A percentile compares a stretch with the other conserved stretches of the same genome.
These are phyloP conservation scores for Metschnikowia colocasiae DNA, from an alignment of 805 yeast species.

Conservation along the genomic window DNA sequence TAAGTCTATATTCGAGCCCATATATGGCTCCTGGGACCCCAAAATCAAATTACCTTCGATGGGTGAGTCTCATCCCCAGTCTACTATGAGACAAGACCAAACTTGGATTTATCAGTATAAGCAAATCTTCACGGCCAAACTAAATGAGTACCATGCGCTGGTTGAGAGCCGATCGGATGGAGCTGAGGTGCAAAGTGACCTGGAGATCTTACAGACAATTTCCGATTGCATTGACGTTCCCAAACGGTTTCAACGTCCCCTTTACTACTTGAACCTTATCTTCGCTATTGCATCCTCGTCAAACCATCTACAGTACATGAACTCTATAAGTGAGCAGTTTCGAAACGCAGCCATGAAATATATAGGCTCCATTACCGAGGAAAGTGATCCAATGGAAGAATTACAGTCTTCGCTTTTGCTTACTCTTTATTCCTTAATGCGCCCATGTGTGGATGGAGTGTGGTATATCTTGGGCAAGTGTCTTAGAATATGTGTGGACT, in stretches of 20 bases:
- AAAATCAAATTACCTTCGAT: slow-evolving; percentile 57
- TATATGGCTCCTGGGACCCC: slow-evolving; percentile 65
- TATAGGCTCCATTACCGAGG: slow-evolving; percentile 56
- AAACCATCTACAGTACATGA: slow-evolving; percentile 63
- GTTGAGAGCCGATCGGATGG: background rate
- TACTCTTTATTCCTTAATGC: slow-evolving; percentile 73
- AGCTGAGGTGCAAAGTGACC: background rate
- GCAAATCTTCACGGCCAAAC: slow-evolving; percentile 20
- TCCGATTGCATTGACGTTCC: slow-evolving; percentile 40
- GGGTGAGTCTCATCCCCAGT: slow-evolving; percentile 31
- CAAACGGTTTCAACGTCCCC: slow-evolving; percentile 43
- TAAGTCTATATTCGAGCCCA: slow-evolving; percentile 63
- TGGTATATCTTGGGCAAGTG: slow-evolving; percentile 89
- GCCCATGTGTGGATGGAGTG: slow-evolving; percentile 88
- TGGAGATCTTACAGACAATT: slow-evolving; percentile 4
- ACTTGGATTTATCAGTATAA: slow-evolving; percentile 50
- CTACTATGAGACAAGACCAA: slow-evolving; percentile 20
- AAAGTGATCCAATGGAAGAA: slow-evolving; percentile 61
- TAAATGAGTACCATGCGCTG: slow-evolving; percentile 1
- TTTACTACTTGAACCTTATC: slow-evolving; percentile 70
- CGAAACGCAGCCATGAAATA: slow-evolving; percentile 60
- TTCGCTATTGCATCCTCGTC: slow-evolving; percentile 81
- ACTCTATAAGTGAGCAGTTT: slow-evolving; percentile 65
- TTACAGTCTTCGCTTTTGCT: slow-evolving; percentile 68
- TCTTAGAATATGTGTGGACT: slow-evolving; percentile 72